Percentiles rank a stretch among this genome's conserved stretches.
These are phyloP conservation scores for Ascoidea rubescens DNA, from an alignment of 805 yeast genomes.

Conservation along the genomic window DNA sequence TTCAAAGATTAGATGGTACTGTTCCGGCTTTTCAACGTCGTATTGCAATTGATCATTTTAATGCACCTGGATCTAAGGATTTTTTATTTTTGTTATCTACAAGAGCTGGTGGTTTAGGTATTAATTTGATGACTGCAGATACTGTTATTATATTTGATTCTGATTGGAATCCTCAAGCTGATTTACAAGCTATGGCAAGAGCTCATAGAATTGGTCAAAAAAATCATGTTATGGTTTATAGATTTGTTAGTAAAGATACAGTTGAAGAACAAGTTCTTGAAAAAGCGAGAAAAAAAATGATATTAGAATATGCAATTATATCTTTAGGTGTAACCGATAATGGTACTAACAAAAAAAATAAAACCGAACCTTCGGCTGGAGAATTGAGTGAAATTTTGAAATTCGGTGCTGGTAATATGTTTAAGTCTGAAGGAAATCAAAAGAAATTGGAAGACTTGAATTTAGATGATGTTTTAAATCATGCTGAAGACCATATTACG, in stretches of 20 bases:
- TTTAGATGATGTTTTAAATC: constrained; percentile 87
- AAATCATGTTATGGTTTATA: constrained; percentile 91
- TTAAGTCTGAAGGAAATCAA: constrained; percentile 88
- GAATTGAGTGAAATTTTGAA: constrained; percentile 88
- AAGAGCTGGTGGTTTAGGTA: constrained; percentile 98
- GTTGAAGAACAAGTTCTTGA: constrained; percentile 96
- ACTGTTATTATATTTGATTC: constrained; percentile 96
- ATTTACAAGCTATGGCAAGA: constrained; percentile 98
- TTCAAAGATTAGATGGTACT: constrained; percentile 94
- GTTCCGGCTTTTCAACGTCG: constrained; percentile 89
- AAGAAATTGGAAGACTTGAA: constrained; percentile 90
- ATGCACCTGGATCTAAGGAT: constrained; percentile 85
- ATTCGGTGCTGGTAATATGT: constrained; percentile 98
- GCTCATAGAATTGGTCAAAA: constrained; percentile 99
- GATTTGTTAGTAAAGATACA: constrained; percentile 96
- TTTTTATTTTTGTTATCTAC: constrained; percentile 84
- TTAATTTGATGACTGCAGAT: constrained; percentile 97
- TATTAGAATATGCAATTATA: constrained; percentile 92
- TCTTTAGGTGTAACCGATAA: constrained; percentile 89
- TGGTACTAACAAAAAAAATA: constrained; percentile 30
- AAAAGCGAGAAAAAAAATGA: constrained; percentile 96
- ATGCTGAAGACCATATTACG: constrained; percentile 94
- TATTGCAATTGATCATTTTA: constrained; percentile 90
- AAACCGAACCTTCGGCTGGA: constrained; percentile 64
- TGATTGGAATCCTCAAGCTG: constrained; percentile 99